A percentile compares a stretch with the other conserved stretches of the same genome.
Conservation (phyloP, 2,329 filamentous ascomycete species). For the Penicillium sp. region DNA sequence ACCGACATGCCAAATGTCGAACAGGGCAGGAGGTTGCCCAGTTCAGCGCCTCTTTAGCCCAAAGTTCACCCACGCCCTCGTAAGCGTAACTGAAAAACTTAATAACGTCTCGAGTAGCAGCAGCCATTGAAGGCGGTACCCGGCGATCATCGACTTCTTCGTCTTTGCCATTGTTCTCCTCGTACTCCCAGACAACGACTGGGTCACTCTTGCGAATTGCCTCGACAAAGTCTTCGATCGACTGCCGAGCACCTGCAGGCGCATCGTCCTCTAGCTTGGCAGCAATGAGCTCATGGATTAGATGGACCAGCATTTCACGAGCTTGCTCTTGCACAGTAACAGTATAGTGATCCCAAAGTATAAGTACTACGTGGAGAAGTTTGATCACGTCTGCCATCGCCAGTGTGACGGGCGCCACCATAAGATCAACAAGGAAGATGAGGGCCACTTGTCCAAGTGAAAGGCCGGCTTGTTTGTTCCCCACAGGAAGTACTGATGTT, state of each 20-base stretch:
- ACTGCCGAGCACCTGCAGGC: slow-evolving; percentile 66
- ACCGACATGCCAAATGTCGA: slow-evolving; percentile 89
- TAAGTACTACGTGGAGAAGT: slow-evolving; percentile 84
- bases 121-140: slow-evolving; percentile 84
- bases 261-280: slow-evolving; percentile 71
- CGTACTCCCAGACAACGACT: slow-evolving; percentile 89
- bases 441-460: slow-evolving; percentile 90
- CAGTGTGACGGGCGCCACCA: slow-evolving; percentile 87
- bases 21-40: slow-evolving; percentile 98
- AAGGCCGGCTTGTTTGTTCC: slow-evolving; percentile 88
- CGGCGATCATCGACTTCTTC: slow-evolving; percentile 73
- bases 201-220: slow-evolving; percentile 80
- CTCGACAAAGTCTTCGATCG: slow-evolving; percentile 86
- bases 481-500: slow-evolving; percentile 73
- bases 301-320: slow-evolving; percentile 94
- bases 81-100: slow-evolving; percentile 82
- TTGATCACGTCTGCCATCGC: slow-evolving; percentile 78
- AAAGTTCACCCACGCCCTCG: slow-evolving; percentile 84
- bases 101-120: slow-evolving; percentile 78
- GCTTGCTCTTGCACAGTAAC: slow-evolving; percentile 94
- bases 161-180: slow-evolving; percentile 80
- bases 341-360: slow-evolving; percentile 97
- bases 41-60: slow-evolving; percentile 84
- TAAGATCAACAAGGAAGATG: slow-evolving; percentile 90
- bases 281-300: slow-evolving; percentile 94